Conservation (phyloP, 441 rosid species). For the Erodium trifolium region DNA sequence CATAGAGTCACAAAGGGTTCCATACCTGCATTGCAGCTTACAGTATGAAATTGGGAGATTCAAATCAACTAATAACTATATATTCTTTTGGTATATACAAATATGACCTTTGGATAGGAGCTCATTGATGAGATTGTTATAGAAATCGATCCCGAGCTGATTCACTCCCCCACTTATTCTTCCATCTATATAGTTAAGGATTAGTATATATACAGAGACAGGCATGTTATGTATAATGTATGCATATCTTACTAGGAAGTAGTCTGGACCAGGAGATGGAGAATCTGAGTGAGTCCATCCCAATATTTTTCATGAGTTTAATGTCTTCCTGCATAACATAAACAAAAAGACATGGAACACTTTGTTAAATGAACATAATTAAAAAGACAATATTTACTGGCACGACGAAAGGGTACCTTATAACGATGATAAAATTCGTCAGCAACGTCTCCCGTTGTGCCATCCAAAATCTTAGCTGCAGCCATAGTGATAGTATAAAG, state of each 20-base stretch:
- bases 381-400: not conserved
- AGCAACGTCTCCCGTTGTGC: slow-evolving; percentile 15
- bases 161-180: slow-evolving; percentile 47
- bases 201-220: slow-evolving; percentile 5
- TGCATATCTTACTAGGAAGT: slow-evolving; percentile 35
- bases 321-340: not conserved
- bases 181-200: slow-evolving; percentile 32
- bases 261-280: slow-evolving; percentile 43
- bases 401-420: slow-evolving; percentile 5
- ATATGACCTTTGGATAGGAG: slow-evolving; percentile 34
- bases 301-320: not conserved
- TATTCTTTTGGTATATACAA: too few species aligned
- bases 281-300: not conserved
- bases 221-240: too few species aligned
- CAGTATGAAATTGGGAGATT: too few species aligned
- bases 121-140: slow-evolving; percentile 56
- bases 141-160: slow-evolving; percentile 39
- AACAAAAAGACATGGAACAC: too few species aligned
- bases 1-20: slow-evolving; percentile 40
- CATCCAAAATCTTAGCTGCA: slow-evolving; percentile 15
- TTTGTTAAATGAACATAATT: not conserved
- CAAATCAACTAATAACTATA: too few species aligned
- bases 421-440: slow-evolving; percentile 18
- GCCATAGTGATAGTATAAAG: too few species aligned
- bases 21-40: slow-evolving; percentile 24